phyloP scores from a whole-genome alignment of 148 eudicot species.

The Euryodendron excelsum region DNA sequence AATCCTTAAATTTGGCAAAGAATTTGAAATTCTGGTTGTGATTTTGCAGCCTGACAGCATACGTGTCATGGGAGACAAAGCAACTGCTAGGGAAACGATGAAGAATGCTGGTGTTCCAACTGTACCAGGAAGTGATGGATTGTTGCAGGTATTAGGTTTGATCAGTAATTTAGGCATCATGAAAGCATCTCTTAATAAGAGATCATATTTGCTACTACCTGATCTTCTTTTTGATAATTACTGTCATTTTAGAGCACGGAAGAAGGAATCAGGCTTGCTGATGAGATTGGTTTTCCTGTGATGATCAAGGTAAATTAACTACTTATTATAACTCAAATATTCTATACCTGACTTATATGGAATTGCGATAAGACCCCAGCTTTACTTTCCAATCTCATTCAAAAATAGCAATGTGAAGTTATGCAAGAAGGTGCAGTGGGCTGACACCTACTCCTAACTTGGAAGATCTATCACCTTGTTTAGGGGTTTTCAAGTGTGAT shows the following conservation, averaged over 20 bases:
- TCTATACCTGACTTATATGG: slow-evolving; percentile 1
- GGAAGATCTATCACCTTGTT: neutral
- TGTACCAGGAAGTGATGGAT: slow-evolving; percentile 97
- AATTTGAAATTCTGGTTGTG: neutral
- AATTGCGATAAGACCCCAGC: neutral
- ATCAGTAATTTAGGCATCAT: slow-evolving; percentile 12
- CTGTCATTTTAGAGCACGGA: slow-evolving; percentile 66
- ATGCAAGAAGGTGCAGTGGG: neutral
- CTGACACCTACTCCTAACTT: slow-evolving; percentile 1
- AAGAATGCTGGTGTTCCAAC: slow-evolving; percentile 99
- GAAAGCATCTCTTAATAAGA: neutral
- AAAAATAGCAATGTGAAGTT: neutral
- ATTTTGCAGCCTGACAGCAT: slow-evolving; percentile 94
- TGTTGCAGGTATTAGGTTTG: slow-evolving; percentile 58
- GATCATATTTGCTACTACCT: neutral
- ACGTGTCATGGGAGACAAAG: slow-evolving; percentile 94
- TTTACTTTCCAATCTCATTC: neutral
- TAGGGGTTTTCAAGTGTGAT: neutral
- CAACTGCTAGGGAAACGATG: slow-evolving; percentile 98
- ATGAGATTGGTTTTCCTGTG: slow-evolving; percentile 90
- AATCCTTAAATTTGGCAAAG: neutral
- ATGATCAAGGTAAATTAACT: slow-evolving; percentile 79
- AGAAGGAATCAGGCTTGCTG: slow-evolving; percentile 81
- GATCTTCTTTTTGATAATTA: neutral
- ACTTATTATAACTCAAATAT: neutral